These are phyloP conservation scores for Musa troglodytarum DNA, from an alignment of 176 grass and related monocot species.

Conservation along the genomic window DNA sequence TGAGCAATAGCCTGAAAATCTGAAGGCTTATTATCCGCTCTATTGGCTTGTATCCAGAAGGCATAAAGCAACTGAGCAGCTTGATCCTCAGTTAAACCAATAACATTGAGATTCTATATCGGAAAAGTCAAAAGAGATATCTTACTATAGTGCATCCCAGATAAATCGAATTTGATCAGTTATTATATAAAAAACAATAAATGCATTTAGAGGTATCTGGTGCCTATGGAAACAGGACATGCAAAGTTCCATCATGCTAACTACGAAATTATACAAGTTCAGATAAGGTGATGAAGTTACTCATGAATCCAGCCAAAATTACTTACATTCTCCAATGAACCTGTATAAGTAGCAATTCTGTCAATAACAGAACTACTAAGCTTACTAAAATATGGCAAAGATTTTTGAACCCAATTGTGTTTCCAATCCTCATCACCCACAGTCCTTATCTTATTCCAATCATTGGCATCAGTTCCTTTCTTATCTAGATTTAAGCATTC, in stretches of 20 bases:
- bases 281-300: not conserved
- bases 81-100: conserved; percentile 86
- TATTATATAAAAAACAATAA: not conserved
- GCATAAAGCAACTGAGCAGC: conserved; percentile 64
- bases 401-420: conserved; percentile 49
- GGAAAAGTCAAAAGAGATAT: conserved; percentile 6
- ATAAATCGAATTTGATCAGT: not conserved
- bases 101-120: conserved; percentile 57
- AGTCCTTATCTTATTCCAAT: conserved; percentile 40
- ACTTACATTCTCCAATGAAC: conserved; percentile 41
- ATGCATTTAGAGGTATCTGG: not conserved
- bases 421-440: conserved; percentile 52
- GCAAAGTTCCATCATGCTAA: too few species aligned
- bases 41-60: conserved; percentile 82
- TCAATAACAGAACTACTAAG: conserved; percentile 73
- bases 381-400: conserved; percentile 66
- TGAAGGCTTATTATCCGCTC: conserved; percentile 75
- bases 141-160: not conserved
- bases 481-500: conserved; percentile 70
- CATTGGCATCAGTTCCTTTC: conserved; percentile 29
- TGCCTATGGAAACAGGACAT: not conserved
- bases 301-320: not conserved
- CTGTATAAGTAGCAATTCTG: conserved; percentile 34
- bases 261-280: too few species aligned
- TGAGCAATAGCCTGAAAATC: conserved; percentile 91